phyloP scores from a whole-genome alignment of 225 moss, liverwort and hornwort species.

The Marchantia polymorpha region DNA sequence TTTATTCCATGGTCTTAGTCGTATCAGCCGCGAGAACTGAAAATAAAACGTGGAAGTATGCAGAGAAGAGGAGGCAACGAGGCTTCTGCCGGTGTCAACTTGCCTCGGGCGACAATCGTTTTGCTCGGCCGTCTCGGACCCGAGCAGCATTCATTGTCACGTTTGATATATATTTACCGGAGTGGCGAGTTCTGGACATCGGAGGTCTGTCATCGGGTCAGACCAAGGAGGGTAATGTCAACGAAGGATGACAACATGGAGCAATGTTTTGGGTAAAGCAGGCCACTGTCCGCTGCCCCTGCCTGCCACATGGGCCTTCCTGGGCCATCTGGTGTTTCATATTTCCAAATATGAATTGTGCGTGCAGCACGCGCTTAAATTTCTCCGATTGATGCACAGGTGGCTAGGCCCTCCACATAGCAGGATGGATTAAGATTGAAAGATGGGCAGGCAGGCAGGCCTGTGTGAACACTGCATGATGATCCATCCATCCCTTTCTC shows the following conservation, averaged over 20 bases:
- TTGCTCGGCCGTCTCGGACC: background rate
- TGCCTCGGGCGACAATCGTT: too few species aligned
- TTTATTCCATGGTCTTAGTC: too few species aligned
- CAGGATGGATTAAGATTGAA: background rate
- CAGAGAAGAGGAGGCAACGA: too few species aligned
- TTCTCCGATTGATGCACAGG: background rate
- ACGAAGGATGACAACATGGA: background rate
- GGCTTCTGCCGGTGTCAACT: too few species aligned
- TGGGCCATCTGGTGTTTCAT: background rate
- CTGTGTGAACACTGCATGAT: too few species aligned
- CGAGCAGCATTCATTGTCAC: background rate
- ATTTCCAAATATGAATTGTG: background rate
- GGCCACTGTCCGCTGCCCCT: background rate
- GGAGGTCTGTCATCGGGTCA: background rate
- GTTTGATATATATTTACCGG: background rate
- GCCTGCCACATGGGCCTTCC: background rate
- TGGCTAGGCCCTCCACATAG: background rate
- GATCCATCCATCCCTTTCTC: too few species aligned
- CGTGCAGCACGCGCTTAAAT: background rate
- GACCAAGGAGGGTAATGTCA: background rate
- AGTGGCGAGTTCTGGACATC: background rate
- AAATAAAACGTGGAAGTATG: too few species aligned
- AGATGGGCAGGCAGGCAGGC: too few species aligned
- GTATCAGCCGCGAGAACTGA: too few species aligned
- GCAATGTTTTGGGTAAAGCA: background rate